Evolutionary conservation across 2,329 filamentous ascomycete species (phyloP).

Genomic region (Zymoseptoria tritici): DNA sequence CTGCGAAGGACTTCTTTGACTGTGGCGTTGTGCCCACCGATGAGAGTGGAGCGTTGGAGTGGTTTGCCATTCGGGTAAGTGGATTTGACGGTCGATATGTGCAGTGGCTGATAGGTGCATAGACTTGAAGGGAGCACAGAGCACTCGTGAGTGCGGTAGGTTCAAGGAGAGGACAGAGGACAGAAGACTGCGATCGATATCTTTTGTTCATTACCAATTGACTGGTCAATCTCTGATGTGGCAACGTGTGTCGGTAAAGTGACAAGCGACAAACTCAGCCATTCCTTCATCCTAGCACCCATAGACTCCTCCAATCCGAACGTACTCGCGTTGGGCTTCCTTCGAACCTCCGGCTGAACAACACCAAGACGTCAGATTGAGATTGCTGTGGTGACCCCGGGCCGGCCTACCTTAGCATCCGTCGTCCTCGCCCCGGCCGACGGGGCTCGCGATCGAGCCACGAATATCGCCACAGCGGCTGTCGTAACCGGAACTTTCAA

Average conservation of each 20-base stretch:
- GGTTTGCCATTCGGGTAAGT: not conserved
- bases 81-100: not conserved
- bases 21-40: not conserved
- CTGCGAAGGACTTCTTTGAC: not conserved
- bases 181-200: not conserved
- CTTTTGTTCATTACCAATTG: not conserved
- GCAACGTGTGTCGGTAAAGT: not conserved
- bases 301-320: not conserved
- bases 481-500: too few species aligned
- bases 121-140: not conserved
- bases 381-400: too few species aligned
- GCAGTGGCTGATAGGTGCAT: not conserved
- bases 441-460: too few species aligned
- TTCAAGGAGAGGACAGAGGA: not conserved
- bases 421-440: too few species aligned
- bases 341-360: not conserved
- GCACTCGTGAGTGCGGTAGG: not conserved
- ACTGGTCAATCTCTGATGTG: not conserved
- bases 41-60: too few species aligned
- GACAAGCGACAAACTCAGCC: too few species aligned
- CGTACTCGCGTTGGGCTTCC: not conserved
- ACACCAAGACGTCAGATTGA: not conserved
- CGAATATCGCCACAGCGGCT: too few species aligned
- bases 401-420: too few species aligned
- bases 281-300: not conserved